Conservation (phyloP, 2,329 filamentous ascomycete species). For the Stachybotrys chartarum region DNA sequence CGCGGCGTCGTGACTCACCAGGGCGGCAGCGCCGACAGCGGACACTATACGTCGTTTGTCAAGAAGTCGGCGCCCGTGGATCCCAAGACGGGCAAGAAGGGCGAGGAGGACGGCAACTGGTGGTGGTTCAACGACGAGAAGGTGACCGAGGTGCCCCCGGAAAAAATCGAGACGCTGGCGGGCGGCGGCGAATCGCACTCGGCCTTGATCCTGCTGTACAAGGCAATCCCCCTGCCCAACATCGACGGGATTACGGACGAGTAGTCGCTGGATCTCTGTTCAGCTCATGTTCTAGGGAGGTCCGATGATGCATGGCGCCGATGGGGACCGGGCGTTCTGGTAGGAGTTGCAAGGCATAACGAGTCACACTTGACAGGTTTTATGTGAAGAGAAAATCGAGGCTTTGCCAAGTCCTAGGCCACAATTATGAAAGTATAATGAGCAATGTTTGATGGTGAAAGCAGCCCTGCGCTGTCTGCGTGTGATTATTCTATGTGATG, state of each 20-base stretch:
- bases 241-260: constrained; percentile 36
- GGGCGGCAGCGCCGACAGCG: constrained; percentile 91
- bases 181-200: constrained; percentile 87
- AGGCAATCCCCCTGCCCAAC: constrained; percentile 61
- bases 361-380: neutral
- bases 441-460: neutral
- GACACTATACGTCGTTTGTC: constrained; percentile 96
- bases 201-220: constrained; percentile 73
- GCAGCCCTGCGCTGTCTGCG: too few species aligned
- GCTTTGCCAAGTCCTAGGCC: neutral
- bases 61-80: constrained; percentile 79
- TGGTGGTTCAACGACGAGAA: constrained; percentile 99
- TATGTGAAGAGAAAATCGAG: neutral
- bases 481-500: too few species aligned
- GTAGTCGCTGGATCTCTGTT: constrained; percentile 6
- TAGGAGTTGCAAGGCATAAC: neutral
- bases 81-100: constrained; percentile 66
- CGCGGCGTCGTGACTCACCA: constrained; percentile 94
- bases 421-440: neutral
- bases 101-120: constrained; percentile 88
- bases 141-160: constrained; percentile 82
- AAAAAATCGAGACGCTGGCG: constrained; percentile 84
- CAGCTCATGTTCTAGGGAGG: too few species aligned
- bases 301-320: too few species aligned
- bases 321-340: neutral